These are phyloP conservation scores for Microcyclospora pomicola DNA, from an alignment of 2,329 filamentous ascomycete species.

Conservation along the genomic window DNA sequence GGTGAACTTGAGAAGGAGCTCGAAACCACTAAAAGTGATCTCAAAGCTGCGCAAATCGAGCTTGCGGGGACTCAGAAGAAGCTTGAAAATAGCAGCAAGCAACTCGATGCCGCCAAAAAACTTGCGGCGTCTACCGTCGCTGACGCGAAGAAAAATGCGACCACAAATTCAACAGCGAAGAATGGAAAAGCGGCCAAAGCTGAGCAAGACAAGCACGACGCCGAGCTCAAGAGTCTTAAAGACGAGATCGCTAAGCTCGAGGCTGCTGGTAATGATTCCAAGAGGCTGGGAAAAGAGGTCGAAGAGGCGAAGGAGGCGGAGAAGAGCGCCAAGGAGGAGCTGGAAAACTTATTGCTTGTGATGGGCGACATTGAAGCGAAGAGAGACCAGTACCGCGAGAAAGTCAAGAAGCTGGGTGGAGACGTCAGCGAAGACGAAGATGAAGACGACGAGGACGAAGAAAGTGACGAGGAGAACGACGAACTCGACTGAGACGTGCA, in stretches of 20 bases:
- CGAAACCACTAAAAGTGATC: conserved; percentile 8
- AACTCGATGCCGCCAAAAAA: conserved; percentile 6
- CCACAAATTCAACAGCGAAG: neutral
- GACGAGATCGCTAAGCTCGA: neutral
- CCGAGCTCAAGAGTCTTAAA: conserved; percentile 2
- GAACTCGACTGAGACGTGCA: neutral
- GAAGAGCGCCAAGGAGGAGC: conserved; percentile 31
- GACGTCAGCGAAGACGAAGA: conserved; percentile 20
- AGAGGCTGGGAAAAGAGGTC: conserved; percentile 5
- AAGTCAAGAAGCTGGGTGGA: conserved; percentile 16
- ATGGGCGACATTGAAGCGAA: conserved; percentile 36
- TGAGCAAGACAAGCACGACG: conserved; percentile 1
- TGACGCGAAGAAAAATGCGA: conserved; percentile 1
- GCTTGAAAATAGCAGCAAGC: conserved; percentile 5
- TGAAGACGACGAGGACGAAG: conserved; percentile 17
- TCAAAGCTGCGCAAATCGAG: conserved; percentile 2
- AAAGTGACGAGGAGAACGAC: conserved; percentile 10
- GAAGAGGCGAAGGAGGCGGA: conserved; percentile 16
- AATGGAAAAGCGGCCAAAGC: conserved; percentile 1
- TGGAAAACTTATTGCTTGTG: conserved; percentile 36
- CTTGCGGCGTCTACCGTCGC: too few species aligned
- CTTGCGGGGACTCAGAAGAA: conserved; percentile 3
- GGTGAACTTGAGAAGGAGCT: conserved; percentile 20
- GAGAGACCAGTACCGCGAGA: conserved; percentile 13
- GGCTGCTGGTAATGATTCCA: neutral